Conservation (phyloP, 352 stramenopile species). For the Blastocystis sp. region DNA sequence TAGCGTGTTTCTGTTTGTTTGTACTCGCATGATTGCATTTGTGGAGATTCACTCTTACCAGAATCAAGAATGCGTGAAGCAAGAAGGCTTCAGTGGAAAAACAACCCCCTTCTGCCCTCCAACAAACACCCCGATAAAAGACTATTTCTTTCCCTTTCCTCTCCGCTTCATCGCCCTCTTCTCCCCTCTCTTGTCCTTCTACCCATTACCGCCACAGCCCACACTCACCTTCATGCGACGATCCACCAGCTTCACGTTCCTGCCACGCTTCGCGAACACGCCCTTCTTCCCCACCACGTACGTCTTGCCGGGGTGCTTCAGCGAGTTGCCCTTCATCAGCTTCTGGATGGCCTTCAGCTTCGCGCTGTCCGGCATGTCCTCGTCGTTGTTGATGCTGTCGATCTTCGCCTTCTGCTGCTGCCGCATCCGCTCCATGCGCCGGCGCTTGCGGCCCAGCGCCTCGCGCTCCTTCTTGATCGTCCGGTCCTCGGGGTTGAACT, state of each 20-base stretch:
- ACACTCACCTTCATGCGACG: slow-evolving; percentile 95
- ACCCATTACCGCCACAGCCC: slow-evolving; percentile 8
- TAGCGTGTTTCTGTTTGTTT: too few species aligned
- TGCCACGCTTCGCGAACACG: slow-evolving; percentile 75
- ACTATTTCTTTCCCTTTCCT: slow-evolving; percentile 9
- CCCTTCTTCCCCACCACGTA: slow-evolving; percentile 89
- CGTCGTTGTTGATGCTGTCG: slow-evolving; percentile 72
- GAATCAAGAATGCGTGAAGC: too few species aligned
- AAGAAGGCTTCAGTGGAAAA: too few species aligned
- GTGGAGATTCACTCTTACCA: too few species aligned
- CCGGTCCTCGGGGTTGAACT: slow-evolving; percentile 88
- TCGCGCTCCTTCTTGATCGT: slow-evolving; percentile 99
- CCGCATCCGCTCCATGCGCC: slow-evolving; percentile 73
- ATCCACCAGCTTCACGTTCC: slow-evolving; percentile 93
- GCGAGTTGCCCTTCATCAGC: slow-evolving; percentile 85
- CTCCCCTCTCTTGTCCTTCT: slow-evolving; percentile 32
- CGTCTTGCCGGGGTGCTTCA: slow-evolving; percentile 86
- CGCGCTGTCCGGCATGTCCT: slow-evolving; percentile 77
- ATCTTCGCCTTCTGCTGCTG: slow-evolving; percentile 69
- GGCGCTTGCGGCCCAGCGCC: slow-evolving; percentile 89
- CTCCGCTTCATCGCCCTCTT: slow-evolving; percentile 80
- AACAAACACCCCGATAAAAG: slow-evolving; percentile 56
- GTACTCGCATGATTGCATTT: too few species aligned
- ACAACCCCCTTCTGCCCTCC: too few species aligned
- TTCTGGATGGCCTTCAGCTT: slow-evolving; percentile 92